These are phyloP conservation scores for Fusarium liriodendri DNA, from an alignment of 2,329 filamentous ascomycete species.

Conservation along the genomic window DNA sequence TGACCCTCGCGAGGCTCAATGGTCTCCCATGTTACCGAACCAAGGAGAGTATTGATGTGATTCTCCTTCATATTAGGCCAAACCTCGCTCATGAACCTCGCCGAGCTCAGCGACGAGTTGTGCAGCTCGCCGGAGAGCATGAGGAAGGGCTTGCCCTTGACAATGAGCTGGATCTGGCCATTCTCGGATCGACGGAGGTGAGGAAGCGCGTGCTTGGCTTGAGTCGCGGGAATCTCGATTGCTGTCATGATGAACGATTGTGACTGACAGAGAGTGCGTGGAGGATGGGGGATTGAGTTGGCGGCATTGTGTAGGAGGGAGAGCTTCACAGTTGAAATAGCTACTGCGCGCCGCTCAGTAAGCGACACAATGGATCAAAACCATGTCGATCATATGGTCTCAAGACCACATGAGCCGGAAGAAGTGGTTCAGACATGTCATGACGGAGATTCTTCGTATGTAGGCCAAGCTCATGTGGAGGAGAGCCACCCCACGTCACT, in stretches of 20 bases:
- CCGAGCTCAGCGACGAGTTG: constrained; percentile 50
- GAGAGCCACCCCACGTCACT: not conserved
- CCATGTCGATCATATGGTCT: not conserved
- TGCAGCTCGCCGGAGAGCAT: constrained; percentile 51
- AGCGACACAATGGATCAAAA: not conserved
- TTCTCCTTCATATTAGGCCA: constrained; percentile 48
- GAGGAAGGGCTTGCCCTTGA: constrained; percentile 52
- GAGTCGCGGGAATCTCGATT: not conserved
- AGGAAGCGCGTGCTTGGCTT: constrained; percentile 6
- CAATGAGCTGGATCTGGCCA: constrained; percentile 49
- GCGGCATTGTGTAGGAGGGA: not conserved
- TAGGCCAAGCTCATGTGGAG: not conserved
- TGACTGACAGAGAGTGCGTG: not conserved
- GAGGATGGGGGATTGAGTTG: not conserved
- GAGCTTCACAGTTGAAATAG: constrained; percentile 19
- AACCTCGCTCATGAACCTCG: constrained; percentile 48
- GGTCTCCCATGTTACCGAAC: constrained; percentile 51
- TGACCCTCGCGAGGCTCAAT: constrained; percentile 51
- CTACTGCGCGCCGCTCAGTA: not conserved
- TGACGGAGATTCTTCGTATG: constrained; percentile 4
- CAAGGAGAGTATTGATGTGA: constrained; percentile 48
- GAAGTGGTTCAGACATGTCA: not conserved
- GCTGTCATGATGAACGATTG: constrained; percentile 25
- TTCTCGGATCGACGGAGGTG: constrained; percentile 38
- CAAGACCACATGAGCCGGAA: not conserved